A percentile compares a stretch with the other conserved stretches of the same genome.
phyloP scores from a whole-genome alignment of 768 basidiomycete species.

The Dacryopinax spathularia region DNA sequence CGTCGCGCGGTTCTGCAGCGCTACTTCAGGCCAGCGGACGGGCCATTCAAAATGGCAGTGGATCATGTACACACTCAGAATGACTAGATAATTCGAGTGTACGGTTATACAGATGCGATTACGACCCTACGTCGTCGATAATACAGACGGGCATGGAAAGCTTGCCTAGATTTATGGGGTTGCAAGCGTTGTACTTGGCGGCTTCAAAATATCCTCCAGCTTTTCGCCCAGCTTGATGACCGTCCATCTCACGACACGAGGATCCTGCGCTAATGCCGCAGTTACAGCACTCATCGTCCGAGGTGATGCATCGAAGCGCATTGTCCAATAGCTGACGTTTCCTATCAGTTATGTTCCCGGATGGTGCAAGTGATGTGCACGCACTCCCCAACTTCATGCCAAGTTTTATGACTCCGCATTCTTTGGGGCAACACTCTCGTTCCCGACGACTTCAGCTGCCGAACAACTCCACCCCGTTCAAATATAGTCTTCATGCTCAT shows the following conservation, averaged over 20 bases:
- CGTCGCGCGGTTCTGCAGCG: too few species aligned
- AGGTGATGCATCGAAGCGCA: slow-evolving; percentile 81
- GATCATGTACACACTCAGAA: too few species aligned
- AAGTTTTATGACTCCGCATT: slow-evolving; percentile 37
- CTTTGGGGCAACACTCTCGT: slow-evolving; percentile 56
- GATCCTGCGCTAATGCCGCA: slow-evolving; percentile 56
- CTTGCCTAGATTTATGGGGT: too few species aligned
- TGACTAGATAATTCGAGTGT: too few species aligned
- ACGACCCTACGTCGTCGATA: too few species aligned
- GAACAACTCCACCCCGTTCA: slow-evolving; percentile 64
- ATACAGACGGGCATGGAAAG: too few species aligned
- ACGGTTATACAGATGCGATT: too few species aligned
- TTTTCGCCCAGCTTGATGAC: slow-evolving; percentile 63
- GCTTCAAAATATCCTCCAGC: slow-evolving; percentile 40
- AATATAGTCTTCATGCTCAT: slow-evolving; percentile 59
- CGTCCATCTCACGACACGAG: slow-evolving; percentile 71
- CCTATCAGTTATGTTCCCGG: background rate
- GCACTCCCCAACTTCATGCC: slow-evolving; percentile 57
- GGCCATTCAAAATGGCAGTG: too few species aligned
- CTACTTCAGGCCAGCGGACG: too few species aligned
- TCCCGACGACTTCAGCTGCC: slow-evolving; percentile 63
- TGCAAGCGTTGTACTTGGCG: background rate
- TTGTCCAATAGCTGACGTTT: slow-evolving; percentile 85
- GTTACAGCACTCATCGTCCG: slow-evolving; percentile 50
- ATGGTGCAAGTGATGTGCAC: slow-evolving; percentile 31